Evolutionary conservation across 164 flowering plant genomes (phyloP).

Genomic region (Sextonia rubra): DNA sequence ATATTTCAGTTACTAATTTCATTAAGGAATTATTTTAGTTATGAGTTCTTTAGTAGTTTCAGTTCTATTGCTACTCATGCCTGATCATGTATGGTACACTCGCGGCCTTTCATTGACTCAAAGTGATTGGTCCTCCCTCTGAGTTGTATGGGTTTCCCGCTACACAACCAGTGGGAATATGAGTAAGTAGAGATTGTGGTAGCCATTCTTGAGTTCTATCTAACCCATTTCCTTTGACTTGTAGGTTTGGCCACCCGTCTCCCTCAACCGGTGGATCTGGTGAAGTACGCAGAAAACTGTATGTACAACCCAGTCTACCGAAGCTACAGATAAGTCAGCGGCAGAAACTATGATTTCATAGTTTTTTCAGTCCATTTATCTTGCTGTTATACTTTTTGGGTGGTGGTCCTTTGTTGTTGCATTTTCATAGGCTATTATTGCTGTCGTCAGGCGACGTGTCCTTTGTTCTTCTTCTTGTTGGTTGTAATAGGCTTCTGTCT

Average conservation of each 20-base stretch:
- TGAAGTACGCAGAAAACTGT: constrained; percentile 85
- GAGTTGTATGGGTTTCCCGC: neutral
- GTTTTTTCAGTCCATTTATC: neutral
- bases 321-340: constrained; percentile 34
- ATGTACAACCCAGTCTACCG: constrained; percentile 88
- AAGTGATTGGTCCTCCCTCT: neutral
- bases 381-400: too few species aligned
- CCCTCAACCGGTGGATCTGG: constrained; percentile 72
- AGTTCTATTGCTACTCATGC: neutral
- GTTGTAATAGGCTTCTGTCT: too few species aligned
- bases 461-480: too few species aligned
- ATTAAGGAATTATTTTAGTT: neutral
- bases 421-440: neutral
- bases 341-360: constrained; percentile 4
- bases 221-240: neutral
- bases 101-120: neutral
- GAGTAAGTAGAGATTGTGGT: neutral
- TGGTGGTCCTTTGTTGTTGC: neutral
- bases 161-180: neutral
- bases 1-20: neutral
- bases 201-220: neutral
- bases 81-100: neutral
- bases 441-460: neutral
- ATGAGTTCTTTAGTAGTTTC: neutral
- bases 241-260: constrained; percentile 79